Percentiles rank a stretch among this genome's conserved stretches.
Evolutionary conservation across 1,284 basidiomycete species (phyloP).

Genomic region (Tylopilus sp.): DNA sequence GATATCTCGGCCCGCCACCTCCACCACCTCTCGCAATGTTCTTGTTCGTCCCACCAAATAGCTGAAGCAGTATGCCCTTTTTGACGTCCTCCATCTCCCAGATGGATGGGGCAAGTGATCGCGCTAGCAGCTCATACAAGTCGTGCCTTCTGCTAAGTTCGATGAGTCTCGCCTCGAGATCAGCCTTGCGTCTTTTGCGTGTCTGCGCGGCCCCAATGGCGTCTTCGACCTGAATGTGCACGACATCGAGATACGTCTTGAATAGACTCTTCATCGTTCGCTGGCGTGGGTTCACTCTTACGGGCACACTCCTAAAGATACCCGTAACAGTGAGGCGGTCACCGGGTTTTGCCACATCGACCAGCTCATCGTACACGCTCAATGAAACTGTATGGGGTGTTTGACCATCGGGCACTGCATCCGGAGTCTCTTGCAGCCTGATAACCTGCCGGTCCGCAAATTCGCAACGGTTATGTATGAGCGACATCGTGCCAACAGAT

Average conservation of each 20-base stretch:
- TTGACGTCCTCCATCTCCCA: constrained; percentile 99
- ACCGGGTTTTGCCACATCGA: constrained; percentile 93
- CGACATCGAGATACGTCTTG: constrained; percentile 95
- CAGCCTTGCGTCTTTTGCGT: constrained; percentile 49
- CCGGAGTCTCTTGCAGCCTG: constrained; percentile 94
- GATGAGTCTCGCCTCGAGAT: constrained; percentile 57
- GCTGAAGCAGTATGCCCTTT: constrained; percentile 92
- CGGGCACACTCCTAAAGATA: constrained; percentile 92
- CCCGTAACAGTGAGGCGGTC: constrained; percentile 91
- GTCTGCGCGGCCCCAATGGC: constrained; percentile 41
- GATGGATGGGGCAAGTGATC: constrained; percentile 90
- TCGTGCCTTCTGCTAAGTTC: constrained; percentile 75
- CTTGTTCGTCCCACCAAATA: constrained; percentile 98
- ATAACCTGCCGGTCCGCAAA: constrained; percentile 96
- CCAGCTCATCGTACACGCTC: constrained; percentile 96
- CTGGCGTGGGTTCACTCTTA: constrained; percentile 90
- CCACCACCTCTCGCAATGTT: constrained; percentile 90
- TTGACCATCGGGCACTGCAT: constrained; percentile 96
- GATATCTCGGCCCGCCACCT: constrained; percentile 90
- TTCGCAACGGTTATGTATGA: constrained; percentile 96
- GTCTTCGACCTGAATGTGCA: constrained; percentile 72
- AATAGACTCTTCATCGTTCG: constrained; percentile 92
- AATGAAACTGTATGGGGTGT: constrained; percentile 96
- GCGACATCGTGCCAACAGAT: constrained; percentile 83
- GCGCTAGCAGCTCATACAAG: constrained; percentile 83